A percentile compares a stretch with the other conserved stretches of the same genome.
These are phyloP conservation scores for Kodamaea nitidulidarum DNA, from an alignment of 805 yeast genomes.

Conservation along the genomic window DNA sequence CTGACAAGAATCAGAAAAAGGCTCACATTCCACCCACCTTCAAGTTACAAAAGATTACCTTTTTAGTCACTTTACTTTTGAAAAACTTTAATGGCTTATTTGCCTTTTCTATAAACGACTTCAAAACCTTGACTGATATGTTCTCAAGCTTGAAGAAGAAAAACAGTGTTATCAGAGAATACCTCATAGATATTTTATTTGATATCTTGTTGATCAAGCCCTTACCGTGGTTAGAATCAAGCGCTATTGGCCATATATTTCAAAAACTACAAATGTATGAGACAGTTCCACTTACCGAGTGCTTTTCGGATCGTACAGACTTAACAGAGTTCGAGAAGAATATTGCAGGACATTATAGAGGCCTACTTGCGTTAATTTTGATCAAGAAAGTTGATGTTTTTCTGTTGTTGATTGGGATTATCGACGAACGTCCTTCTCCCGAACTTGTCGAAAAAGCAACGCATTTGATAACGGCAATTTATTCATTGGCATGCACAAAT, in stretches of 20 bases:
- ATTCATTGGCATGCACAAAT: slow-evolving; percentile 44
- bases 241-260: slow-evolving; percentile 20
- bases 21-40: slow-evolving; percentile 33
- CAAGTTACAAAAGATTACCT: slow-evolving; percentile 56
- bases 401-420: slow-evolving; percentile 40
- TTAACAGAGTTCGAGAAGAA: slow-evolving; percentile 30
- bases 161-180: slow-evolving; percentile 53
- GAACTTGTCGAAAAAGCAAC: slow-evolving; percentile 55
- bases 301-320: neutral
- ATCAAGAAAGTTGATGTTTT: slow-evolving; percentile 46
- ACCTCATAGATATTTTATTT: slow-evolving; percentile 65
- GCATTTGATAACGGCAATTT: slow-evolving; percentile 58
- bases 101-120: slow-evolving; percentile 55
- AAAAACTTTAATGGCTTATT: slow-evolving; percentile 76
- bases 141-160: slow-evolving; percentile 59
- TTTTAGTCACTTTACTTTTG: slow-evolving; percentile 55
- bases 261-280: slow-evolving; percentile 2
- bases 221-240: slow-evolving; percentile 46
- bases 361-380: slow-evolving; percentile 55
- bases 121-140: slow-evolving; percentile 52
- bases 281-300: neutral
- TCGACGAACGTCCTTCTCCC: slow-evolving; percentile 35
- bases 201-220: slow-evolving; percentile 61
- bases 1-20: slow-evolving; percentile 12
- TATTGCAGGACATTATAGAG: slow-evolving; percentile 59